Evolutionary conservation across 371 early-diverging fungal species (phyloP).

Genomic region (Mortierella sp.): DNA sequence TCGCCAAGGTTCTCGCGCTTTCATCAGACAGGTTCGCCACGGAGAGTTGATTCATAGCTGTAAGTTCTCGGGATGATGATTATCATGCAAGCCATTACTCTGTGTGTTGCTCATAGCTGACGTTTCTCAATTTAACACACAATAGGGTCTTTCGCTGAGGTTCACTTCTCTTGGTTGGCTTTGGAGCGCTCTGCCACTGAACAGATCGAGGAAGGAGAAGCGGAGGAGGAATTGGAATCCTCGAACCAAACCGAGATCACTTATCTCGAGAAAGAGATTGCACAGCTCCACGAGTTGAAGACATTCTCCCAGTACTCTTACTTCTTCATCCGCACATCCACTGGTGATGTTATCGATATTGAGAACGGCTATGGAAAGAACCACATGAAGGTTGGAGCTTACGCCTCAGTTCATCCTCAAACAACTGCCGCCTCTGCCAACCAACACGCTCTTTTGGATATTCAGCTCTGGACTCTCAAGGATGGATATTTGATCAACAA

Average conservation of each 20-base stretch:
- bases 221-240: constrained; percentile 35
- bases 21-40: constrained; percentile 40
- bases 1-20: constrained; percentile 39
- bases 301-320: constrained; percentile 38
- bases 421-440: constrained; percentile 48
- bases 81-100: background rate
- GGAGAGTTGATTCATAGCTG: constrained; percentile 37
- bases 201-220: constrained; percentile 59
- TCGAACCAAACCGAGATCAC: constrained; percentile 59
- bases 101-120: background rate
- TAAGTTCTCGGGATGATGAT: constrained; percentile 4
- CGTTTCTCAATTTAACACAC: background rate
- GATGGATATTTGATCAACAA: constrained; percentile 67
- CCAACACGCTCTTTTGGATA: constrained; percentile 49
- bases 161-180: constrained; percentile 53
- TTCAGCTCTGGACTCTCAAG: constrained; percentile 64
- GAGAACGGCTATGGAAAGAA: constrained; percentile 42
- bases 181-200: constrained; percentile 27
- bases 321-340: constrained; percentile 49
- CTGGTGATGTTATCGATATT: constrained; percentile 44
- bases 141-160: constrained; percentile 42
- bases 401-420: constrained; percentile 49
- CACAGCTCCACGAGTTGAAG: constrained; percentile 14
- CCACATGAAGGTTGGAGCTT: constrained; percentile 49
- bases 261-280: constrained; percentile 34